Evolutionary conservation across 1,284 basidiomycete species (phyloP).

Genomic region (Rhodotorula glutinis): DNA sequence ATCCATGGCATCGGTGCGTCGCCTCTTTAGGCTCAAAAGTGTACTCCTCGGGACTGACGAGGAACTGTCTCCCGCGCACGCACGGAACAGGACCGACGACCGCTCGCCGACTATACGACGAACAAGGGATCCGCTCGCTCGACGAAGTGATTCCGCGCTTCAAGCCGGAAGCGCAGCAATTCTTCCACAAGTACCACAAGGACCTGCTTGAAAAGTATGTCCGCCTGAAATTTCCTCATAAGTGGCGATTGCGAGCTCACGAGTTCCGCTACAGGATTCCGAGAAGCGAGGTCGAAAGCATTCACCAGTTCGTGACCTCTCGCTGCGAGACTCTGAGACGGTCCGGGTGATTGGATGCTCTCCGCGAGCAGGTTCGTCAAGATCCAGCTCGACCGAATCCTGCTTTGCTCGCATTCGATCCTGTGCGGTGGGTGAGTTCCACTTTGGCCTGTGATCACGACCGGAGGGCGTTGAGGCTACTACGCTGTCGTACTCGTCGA

Average conservation of each 20-base stretch:
- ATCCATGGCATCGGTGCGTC: slow-evolving; percentile 72
- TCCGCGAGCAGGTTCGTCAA: slow-evolving; percentile 56
- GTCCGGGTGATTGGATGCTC: no score
- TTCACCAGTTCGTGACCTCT: not conserved
- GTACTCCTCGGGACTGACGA: no score
- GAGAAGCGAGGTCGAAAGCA: slow-evolving; percentile 4
- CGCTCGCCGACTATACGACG: slow-evolving; percentile 4
- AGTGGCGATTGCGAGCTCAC: not conserved
- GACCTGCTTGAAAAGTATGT: slow-evolving; percentile 17
- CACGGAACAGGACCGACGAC: not conserved
- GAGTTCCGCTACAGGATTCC: not conserved
- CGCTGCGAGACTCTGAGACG: no score
- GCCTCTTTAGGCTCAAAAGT: no score
- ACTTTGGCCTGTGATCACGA: no score
- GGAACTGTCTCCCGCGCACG: no score
- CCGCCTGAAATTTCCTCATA: not conserved
- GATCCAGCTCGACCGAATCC: slow-evolving; percentile 58
- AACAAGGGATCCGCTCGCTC: not conserved
- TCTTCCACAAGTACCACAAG: slow-evolving; percentile 6
- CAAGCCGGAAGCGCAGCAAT: not conserved
- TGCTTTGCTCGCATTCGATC: slow-evolving; percentile 61
- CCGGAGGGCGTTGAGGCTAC: no score
- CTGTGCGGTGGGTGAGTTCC: slow-evolving; percentile 69
- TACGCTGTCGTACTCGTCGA: no score
- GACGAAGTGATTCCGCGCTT: not conserved